Conservation (phyloP, 2,329 filamentous ascomycete genomes). For the Apiospora koreana region DNA sequence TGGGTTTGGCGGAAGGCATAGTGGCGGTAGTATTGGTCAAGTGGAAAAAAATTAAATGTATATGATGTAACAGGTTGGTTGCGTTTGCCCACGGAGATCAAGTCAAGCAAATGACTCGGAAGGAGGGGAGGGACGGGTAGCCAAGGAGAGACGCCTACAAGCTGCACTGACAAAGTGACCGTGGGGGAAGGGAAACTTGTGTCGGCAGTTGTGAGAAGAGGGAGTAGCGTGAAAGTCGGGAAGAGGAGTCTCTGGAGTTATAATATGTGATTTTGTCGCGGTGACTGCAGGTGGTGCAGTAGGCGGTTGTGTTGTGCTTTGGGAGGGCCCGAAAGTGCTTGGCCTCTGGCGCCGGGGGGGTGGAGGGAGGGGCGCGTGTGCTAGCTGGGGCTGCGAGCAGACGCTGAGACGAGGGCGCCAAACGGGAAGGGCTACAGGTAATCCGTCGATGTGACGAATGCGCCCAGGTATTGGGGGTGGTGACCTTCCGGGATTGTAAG, state of each 20-base stretch:
- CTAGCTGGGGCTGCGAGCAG: constrained; percentile 25
- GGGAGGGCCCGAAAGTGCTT: neutral
- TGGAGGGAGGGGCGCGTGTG: constrained; percentile 13
- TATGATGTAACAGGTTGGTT: constrained; percentile 20
- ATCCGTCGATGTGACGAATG: constrained; percentile 5
- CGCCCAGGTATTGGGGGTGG: neutral
- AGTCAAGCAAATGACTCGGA: constrained; percentile 49
- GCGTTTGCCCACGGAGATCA: constrained; percentile 21
- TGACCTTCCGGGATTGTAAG: neutral
- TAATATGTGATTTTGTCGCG: constrained; percentile 29
- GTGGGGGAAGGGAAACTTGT: constrained; percentile 27
- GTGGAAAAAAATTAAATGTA: constrained; percentile 15
- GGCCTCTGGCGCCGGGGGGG: constrained; percentile 26
- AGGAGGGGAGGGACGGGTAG: constrained; percentile 27
- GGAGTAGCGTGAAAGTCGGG: constrained; percentile 17
- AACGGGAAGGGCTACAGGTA: constrained; percentile 26
- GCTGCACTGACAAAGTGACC: constrained; percentile 40
- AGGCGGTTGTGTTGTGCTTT: constrained; percentile 11
- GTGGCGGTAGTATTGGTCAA: constrained; percentile 28
- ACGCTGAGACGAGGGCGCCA: constrained; percentile 34
- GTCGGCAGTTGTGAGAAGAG: constrained; percentile 36
- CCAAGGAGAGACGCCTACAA: constrained; percentile 31
- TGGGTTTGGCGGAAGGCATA: constrained; percentile 58
- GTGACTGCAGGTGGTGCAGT: constrained; percentile 7
- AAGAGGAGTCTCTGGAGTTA: constrained; percentile 31